Evolutionary conservation across 345 rosid species (phyloP).

Genomic region (Cardamine chenopodiifolia): DNA sequence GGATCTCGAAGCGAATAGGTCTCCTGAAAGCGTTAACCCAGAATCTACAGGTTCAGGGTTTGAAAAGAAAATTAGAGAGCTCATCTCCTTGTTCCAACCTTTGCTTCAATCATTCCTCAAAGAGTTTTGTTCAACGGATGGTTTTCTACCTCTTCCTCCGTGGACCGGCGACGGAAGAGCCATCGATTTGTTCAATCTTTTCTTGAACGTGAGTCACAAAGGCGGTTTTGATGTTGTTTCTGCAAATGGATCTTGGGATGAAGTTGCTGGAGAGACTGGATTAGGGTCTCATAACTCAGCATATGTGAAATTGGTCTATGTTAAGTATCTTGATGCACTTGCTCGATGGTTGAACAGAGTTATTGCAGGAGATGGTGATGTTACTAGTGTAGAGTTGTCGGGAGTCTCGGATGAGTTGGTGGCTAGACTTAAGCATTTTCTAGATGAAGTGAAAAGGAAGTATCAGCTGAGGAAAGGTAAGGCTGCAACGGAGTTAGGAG

Average conservation of each 20-base stretch:
- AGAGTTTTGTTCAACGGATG: conserved; percentile 36
- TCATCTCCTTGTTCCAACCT: conserved; percentile 37
- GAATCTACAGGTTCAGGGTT: conserved; percentile 15
- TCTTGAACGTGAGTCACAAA: conserved; percentile 50
- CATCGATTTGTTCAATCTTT: conserved; percentile 59
- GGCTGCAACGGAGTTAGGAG: conserved; percentile 26
- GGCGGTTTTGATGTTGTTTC: conserved; percentile 57
- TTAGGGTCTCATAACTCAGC: conserved; percentile 41
- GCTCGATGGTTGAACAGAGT: conserved; percentile 52
- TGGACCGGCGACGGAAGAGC: conserved; percentile 57
- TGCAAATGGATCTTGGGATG: conserved; percentile 49
- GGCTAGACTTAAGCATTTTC: conserved; percentile 42
- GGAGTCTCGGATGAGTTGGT: conserved; percentile 45
- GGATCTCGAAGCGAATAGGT: conserved; percentile 15
- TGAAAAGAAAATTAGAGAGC: conserved; percentile 30
- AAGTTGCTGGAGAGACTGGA: conserved; percentile 57
- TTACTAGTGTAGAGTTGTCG: conserved; percentile 18
- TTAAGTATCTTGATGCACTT: conserved; percentile 53
- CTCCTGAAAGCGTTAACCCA: conserved; percentile 3
- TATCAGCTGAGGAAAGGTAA: conserved; percentile 34
- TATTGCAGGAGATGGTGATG: conserved; percentile 31
- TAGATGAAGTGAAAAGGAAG: conserved; percentile 43
- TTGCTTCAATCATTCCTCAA: conserved; percentile 40
- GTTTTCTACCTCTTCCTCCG: conserved; percentile 50
- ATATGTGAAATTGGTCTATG: conserved; percentile 52